Conservation (phyloP, 768 basidiomycete genomes). For the Ramaria sp. region DNA sequence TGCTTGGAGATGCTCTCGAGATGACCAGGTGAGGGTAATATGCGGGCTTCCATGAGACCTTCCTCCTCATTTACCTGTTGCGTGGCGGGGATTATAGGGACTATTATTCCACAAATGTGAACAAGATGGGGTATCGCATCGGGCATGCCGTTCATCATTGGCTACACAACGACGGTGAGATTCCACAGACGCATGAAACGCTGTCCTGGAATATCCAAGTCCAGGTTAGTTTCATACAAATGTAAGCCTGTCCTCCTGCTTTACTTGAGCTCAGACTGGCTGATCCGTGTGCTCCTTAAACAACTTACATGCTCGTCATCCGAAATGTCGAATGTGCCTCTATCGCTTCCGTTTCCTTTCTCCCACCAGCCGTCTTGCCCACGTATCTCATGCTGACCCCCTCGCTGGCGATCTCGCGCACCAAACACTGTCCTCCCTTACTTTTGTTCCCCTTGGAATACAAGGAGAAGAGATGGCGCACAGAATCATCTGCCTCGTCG, state of each 20-base stretch:
- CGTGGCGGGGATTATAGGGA: too few relatives aligned
- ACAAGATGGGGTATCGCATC: not conserved
- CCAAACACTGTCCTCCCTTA: not conserved
- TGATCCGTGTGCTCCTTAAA: too few relatives aligned
- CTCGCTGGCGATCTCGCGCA: not conserved
- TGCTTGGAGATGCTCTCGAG: not conserved
- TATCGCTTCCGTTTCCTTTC: too few relatives aligned
- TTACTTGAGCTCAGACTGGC: not conserved
- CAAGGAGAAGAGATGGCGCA: not conserved
- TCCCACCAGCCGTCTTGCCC: not conserved
- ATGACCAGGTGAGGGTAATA: not conserved
- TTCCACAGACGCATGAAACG: not conserved
- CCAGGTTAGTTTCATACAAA: not conserved
- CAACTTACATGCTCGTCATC: not conserved
- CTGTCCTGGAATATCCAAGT: not conserved
- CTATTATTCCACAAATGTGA: not conserved
- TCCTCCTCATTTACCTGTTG: too few relatives aligned
- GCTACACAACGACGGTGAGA: not conserved
- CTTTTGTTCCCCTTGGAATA: not conserved
- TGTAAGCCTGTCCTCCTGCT: not conserved
- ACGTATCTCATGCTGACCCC: not conserved
- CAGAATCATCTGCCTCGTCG: not conserved
- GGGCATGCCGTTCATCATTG: not conserved
- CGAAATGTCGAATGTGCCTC: too few relatives aligned
- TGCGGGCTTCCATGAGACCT: too few relatives aligned